phyloP scores from a whole-genome alignment of 192 early-diverging fungal species.

The Obelidium mucronatum region DNA sequence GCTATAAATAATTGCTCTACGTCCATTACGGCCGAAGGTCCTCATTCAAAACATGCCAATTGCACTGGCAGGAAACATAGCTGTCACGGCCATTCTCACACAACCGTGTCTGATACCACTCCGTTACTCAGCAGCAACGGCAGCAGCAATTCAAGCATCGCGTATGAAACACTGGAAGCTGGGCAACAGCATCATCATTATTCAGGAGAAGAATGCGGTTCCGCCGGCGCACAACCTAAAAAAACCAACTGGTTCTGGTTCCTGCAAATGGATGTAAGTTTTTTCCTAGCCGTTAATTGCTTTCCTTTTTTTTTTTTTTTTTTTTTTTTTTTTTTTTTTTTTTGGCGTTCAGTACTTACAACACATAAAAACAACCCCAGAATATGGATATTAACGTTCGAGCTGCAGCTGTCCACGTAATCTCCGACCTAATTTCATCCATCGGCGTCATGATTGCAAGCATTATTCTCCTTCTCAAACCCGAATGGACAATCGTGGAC shows the following conservation, averaged over 20 bases:
- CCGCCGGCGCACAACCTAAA: constrained; percentile 6
- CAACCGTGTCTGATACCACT: neutral
- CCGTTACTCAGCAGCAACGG: neutral
- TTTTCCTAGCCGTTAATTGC: neutral
- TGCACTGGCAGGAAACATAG: neutral
- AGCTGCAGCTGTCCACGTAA: constrained; percentile 79
- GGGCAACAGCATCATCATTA: neutral
- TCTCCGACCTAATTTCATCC: constrained; percentile 82
- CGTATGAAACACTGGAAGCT: too few species aligned
- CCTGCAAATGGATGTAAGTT: neutral
- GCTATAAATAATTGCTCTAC: neutral
- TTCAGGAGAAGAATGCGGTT: neutral
- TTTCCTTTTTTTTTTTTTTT: neutral
- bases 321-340: neutral
- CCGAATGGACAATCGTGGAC: constrained; percentile 69
- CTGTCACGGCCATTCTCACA: neutral
- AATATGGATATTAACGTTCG: constrained; percentile 61
- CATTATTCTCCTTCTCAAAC: constrained; percentile 67
- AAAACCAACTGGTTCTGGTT: neutral
- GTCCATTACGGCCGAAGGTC: neutral
- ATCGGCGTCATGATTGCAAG: constrained; percentile 83
- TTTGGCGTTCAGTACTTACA: neutral
- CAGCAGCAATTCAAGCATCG: too few species aligned
- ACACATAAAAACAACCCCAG: too few species aligned
- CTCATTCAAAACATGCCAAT: neutral